phyloP scores from a whole-genome alignment of 2,329 filamentous ascomycete species.

The Catunica adiposa region DNA sequence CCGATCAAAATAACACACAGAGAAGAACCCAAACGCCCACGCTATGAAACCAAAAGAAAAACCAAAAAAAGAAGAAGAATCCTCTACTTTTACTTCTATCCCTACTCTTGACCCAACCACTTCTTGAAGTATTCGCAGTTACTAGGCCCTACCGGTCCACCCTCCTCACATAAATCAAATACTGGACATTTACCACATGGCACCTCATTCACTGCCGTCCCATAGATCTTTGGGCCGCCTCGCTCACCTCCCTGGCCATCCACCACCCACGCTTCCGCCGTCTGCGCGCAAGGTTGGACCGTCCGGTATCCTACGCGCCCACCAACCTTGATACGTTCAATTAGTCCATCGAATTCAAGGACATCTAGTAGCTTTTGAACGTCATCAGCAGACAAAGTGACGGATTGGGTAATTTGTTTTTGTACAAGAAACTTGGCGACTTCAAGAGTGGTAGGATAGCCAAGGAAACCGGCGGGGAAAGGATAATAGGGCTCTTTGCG shows the following conservation, averaged over 20 bases:
- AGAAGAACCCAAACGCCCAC: conserved; percentile 10
- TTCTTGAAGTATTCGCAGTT: conserved; percentile 84
- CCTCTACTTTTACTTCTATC: no score
- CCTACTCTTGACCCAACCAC: conserved; percentile 48
- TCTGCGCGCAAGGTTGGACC: conserved; percentile 31
- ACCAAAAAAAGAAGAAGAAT: background rate
- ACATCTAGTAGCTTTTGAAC: conserved; percentile 77
- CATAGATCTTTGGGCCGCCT: conserved; percentile 25
- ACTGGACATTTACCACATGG: conserved; percentile 88
- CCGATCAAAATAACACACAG: no score
- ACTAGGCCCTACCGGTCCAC: conserved; percentile 73
- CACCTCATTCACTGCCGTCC: conserved; percentile 69
- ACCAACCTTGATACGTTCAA: conserved; percentile 47
- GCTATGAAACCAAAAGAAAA: conserved; percentile 11
- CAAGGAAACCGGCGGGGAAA: conserved; percentile 48
- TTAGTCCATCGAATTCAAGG: conserved; percentile 69
- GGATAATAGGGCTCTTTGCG: conserved; percentile 31
- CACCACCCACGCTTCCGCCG: conserved; percentile 24
- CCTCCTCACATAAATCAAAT: conserved; percentile 80
- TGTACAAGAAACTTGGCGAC: conserved; percentile 60
- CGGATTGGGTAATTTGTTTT: conserved; percentile 54
- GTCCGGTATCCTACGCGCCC: conserved; percentile 37
- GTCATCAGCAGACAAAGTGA: conserved; percentile 53
- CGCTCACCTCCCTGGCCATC: conserved; percentile 19
- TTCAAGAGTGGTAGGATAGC: conserved; percentile 65